Conservation (phyloP, 208 protist genomes). For the Leishmania braziliensis region DNA sequence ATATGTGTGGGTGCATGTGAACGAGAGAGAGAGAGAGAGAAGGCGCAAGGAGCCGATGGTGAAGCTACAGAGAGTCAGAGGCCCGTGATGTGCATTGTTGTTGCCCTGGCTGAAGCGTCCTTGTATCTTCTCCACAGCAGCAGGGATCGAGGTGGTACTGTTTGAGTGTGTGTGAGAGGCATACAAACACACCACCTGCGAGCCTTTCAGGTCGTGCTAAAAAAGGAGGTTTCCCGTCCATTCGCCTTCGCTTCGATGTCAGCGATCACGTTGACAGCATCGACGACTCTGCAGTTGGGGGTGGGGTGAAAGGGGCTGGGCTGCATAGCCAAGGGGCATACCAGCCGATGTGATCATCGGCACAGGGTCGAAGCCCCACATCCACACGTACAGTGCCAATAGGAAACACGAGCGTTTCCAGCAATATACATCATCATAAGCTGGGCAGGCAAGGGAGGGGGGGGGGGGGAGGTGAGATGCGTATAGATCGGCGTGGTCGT, state of each 20-base stretch:
- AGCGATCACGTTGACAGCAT: not conserved
- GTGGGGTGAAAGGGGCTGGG: not conserved
- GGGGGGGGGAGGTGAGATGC: not conserved
- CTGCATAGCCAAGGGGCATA: not conserved
- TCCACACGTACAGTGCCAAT: not conserved
- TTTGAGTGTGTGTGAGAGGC: not conserved
- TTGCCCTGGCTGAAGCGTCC: not conserved
- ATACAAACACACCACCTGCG: too few relatives aligned
- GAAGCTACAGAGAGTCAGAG: not conserved
- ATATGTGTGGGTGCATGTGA: not conserved
- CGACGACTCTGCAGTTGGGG: not conserved
- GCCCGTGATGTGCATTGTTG: not conserved
- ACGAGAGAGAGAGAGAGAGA: not conserved
- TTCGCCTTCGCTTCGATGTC: not conserved
- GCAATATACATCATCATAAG: not conserved
- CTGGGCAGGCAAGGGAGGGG: not conserved
- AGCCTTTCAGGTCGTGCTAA: not conserved
- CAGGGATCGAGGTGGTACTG: not conserved
- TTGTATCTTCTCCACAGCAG: not conserved
- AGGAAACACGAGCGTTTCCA: not conserved
- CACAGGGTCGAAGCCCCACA: not conserved
- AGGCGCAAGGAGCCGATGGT: not conserved
- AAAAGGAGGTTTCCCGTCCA: too few relatives aligned
- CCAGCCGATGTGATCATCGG: not conserved
- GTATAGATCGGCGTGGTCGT: not conserved